Percentiles rank a stretch among this genome's conserved stretches.
These are phyloP conservation scores for Mucor racemosus DNA, from an alignment of 371 early-diverging fungal species.

Conservation along the genomic window DNA sequence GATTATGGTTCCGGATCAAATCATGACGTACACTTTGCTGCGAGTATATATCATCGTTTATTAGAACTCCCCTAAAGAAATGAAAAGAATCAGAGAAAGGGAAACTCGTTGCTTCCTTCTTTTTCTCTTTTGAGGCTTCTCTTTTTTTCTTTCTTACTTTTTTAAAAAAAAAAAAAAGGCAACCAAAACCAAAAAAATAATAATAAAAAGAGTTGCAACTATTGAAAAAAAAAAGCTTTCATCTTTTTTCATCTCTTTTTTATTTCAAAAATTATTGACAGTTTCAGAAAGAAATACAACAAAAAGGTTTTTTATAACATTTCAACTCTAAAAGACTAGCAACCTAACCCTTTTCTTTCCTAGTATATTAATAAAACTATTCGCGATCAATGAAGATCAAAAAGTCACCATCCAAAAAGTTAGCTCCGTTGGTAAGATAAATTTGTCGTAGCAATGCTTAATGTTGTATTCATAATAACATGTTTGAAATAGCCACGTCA, in stretches of 20 bases:
- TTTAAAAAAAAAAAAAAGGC: not conserved
- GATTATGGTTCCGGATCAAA: not conserved
- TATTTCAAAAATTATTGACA: not conserved
- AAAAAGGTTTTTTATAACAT: not conserved
- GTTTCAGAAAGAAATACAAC: not conserved
- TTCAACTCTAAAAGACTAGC: not conserved
- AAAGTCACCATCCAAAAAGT: conserved; percentile 18
- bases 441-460: not conserved
- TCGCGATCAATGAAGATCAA: conserved; percentile 22
- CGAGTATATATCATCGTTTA: not conserved
- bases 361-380: not conserved
- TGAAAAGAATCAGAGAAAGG: not conserved
- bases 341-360: not conserved
- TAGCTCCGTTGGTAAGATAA: conserved; percentile 18
- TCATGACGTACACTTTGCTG: not conserved
- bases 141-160: not conserved
- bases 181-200: not conserved
- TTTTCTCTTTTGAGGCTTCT: not conserved
- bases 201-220: conserved; percentile 2
- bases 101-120: not conserved
- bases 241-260: not conserved
- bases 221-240: not conserved
- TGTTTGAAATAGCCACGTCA: conserved; percentile 54
- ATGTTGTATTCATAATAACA: conserved; percentile 4
- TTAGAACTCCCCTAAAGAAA: not conserved